Evolutionary conservation across 345 rosid genomes (phyloP), one percentile per base, ranked within the genome.

Genomic region (Gynandropsis gynandra): DNA sequence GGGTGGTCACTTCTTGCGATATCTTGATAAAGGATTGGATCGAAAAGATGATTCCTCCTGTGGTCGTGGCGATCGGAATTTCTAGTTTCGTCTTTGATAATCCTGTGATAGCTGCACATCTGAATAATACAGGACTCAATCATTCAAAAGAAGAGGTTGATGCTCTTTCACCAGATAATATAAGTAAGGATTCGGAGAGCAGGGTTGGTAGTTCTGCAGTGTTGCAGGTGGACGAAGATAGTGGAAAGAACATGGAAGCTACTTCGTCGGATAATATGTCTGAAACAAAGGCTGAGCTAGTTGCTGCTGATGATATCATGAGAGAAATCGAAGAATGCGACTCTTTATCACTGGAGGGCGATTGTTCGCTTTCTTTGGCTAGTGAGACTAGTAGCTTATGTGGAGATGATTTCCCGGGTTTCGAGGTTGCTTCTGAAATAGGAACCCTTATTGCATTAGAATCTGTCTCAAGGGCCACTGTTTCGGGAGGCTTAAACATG

Each of bases 311-410:
- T 58, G 75, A 68, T 51, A 71, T 59, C 36, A 54, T 37, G 27
- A 53, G 13, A 19, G 77, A 72, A 56, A 64, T 64, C 18, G 85
- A 69, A 58, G 92, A 80, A 61, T 81, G 81, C 42, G 94, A 79
- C 64, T 66, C 73, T 16, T 59, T 76, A 9, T 76, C 81, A 12
- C 27, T 80, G 55, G 88, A 76, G 42, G 85, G 85, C 54, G 93
- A 70, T 65, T 82, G 79, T 71, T 82, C 83, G 33, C 59, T 67
- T 52, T 83, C 85, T 4, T 73, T 76, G 58, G 67, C 77, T 15
- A 83, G 93, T 59, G 93, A 78, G 68, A 74, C 80, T n/a, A 80
- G 85, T 61, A 80, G 88, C 72, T 68, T 80, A 57, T 78, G 72
- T 54, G 88, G 81, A n/a, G 88, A 84, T 9, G 93, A 84, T 49